A percentile compares a stretch with the other conserved stretches of the same genome.
These are phyloP conservation scores for Fusarium nelsonii DNA, from an alignment of 2,329 filamentous ascomycete species.

Conservation along the genomic window DNA sequence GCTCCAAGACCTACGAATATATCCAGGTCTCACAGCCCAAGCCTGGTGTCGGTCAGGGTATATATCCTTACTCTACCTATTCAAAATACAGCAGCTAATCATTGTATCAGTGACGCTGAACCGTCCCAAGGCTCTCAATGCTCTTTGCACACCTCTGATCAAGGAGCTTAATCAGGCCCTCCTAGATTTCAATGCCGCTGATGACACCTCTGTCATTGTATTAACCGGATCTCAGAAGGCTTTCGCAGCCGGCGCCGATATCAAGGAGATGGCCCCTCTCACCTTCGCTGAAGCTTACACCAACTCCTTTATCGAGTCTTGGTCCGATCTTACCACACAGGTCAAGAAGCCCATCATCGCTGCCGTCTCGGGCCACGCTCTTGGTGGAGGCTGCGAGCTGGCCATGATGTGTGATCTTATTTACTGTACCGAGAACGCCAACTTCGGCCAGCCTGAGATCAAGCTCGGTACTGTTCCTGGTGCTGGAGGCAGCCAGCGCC, in stretches of 20 bases:
- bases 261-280: conserved; percentile 97
- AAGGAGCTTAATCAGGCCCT: conserved; percentile 87
- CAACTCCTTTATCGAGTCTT: conserved; percentile 92
- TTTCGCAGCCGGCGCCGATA: conserved; percentile 96
- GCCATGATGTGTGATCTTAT: conserved; percentile 98
- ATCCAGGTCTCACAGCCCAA: conserved; percentile 85
- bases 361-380: conserved; percentile 92
- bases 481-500: conserved; percentile 88
- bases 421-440: conserved; percentile 87
- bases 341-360: conserved; percentile 96
- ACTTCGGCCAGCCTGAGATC: conserved; percentile 97
- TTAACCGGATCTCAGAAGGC: conserved; percentile 90
- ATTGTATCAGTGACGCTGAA: conserved; percentile 81
- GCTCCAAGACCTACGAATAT: conserved; percentile 77
- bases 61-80: conserved; percentile 31
- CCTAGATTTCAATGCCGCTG: conserved; percentile 74
- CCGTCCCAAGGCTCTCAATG: conserved; percentile 95
- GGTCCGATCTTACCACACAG: conserved; percentile 85
- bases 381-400: conserved; percentile 95
- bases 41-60: conserved; percentile 92
- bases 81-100: background rate
- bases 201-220: conserved; percentile 79
- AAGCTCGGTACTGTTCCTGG: conserved; percentile 94
- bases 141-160: conserved; percentile 91
- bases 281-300: conserved; percentile 91